These are phyloP conservation scores for Leavenworthia alabamica DNA, from an alignment of 345 rosid genomes.

Conservation along the genomic window DNA sequence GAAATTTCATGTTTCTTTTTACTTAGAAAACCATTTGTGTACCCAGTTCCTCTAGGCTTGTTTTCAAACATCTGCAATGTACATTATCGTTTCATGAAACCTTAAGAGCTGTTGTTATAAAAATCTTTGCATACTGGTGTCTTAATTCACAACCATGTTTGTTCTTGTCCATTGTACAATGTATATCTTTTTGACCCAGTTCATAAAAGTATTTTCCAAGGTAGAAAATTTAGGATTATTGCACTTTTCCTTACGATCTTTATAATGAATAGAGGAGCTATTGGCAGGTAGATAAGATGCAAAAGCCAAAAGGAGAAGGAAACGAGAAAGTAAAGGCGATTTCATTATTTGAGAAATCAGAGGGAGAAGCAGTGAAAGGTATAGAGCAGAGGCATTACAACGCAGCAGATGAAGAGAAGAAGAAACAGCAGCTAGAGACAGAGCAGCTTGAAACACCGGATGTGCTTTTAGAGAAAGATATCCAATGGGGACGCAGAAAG, in stretches of 20 bases:
- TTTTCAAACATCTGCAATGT: background rate
- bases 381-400: constrained; percentile 12
- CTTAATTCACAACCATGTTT: too few species aligned
- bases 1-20: constrained; percentile 4
- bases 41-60: background rate
- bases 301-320: constrained; percentile 14
- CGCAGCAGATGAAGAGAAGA: constrained; percentile 29
- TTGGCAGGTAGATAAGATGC: constrained; percentile 41
- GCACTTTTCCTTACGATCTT: background rate
- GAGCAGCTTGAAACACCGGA: constrained; percentile 10
- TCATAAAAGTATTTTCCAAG: background rate
- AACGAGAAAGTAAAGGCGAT: constrained; percentile 5
- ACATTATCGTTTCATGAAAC: background rate
- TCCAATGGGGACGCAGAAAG: constrained; percentile 60
- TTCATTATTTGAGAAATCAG: constrained; percentile 8
- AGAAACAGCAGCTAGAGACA: constrained; percentile 15
- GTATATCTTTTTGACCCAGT: too few species aligned
- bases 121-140: too few species aligned
- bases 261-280: constrained; percentile 9
- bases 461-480: constrained; percentile 38
- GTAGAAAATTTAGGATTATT: too few species aligned
- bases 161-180: too few species aligned
- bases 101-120: constrained; percentile 1
- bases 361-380: background rate
- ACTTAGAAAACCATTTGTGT: background rate